Conservation (phyloP, 345 rosid genomes). For the Draba incana region DNA sequence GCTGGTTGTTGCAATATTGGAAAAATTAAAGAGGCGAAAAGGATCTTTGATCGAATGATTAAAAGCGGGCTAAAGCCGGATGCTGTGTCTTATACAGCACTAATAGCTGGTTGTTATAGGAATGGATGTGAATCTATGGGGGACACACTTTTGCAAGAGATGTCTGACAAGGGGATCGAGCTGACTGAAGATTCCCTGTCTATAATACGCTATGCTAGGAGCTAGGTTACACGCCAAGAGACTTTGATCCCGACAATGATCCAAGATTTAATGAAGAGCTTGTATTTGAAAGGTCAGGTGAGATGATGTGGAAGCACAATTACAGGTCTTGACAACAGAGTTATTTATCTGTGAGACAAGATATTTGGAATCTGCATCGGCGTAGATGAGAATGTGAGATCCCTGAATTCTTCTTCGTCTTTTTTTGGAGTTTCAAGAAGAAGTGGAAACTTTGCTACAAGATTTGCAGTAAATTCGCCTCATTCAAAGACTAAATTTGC, state of each 20-base stretch:
- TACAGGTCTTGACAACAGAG: too few relatives aligned
- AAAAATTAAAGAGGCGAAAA: conserved; percentile 33
- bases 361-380: too few relatives aligned
- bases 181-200: conserved; percentile 37
- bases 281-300: not conserved
- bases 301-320: too few relatives aligned
- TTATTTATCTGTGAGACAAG: too few relatives aligned
- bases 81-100: conserved; percentile 1
- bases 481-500: not conserved
- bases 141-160: conserved; percentile 45
- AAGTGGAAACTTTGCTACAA: conserved; percentile 11
- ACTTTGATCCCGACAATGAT: conserved; percentile 10
- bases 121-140: conserved; percentile 35
- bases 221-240: conserved; percentile 38
- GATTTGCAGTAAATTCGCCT: not conserved
- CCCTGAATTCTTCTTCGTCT: too few relatives aligned
- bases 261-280: conserved; percentile 1
- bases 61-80: conserved; percentile 11
- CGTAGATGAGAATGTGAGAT: too few relatives aligned
- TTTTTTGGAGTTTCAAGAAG: too few relatives aligned
- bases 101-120: conserved; percentile 16
- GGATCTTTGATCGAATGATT: conserved; percentile 3
- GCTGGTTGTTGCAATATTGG: conserved; percentile 48
- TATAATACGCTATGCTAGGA: conserved; percentile 20
- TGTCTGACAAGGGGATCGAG: conserved; percentile 44